Percentiles rank a stretch among this genome's conserved stretches.
Conservation (phyloP, 1,139 yeast species). For the Blastobotrys ciferrii region DNA sequence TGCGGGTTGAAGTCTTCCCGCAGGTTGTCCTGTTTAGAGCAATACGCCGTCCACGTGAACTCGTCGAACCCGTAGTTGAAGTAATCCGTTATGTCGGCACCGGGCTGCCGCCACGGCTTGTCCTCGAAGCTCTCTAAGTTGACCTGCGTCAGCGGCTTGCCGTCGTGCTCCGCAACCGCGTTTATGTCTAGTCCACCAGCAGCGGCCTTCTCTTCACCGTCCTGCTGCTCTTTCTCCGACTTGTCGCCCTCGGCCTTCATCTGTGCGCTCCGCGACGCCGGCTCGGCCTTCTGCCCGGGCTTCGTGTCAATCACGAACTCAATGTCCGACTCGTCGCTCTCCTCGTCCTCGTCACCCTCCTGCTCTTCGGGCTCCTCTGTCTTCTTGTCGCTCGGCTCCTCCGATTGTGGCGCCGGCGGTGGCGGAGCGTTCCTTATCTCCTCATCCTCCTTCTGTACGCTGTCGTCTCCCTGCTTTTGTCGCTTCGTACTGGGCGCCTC, state of each 20-base stretch:
- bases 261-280: conserved; percentile 32
- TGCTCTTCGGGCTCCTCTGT: conserved; percentile 26
- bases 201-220: conserved; percentile 17
- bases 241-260: conserved; percentile 26
- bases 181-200: conserved; percentile 63
- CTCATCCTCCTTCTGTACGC: conserved; percentile 13
- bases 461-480: conserved; percentile 26
- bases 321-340: conserved; percentile 48
- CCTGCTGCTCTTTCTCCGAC: conserved; percentile 16
- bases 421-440: conserved; percentile 7
- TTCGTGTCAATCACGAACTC: conserved; percentile 60
- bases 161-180: conserved; percentile 76
- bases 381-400: conserved; percentile 10
- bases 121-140: conserved; percentile 80
- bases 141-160: conserved; percentile 79
- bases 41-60: conserved; percentile 91
- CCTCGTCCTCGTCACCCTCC: conserved; percentile 35
- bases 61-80: conserved; percentile 97
- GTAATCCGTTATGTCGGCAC: conserved; percentile 90
- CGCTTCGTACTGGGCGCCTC: conserved; percentile 50
- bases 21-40: conserved; percentile 80
- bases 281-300: conserved; percentile 37
- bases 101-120: conserved; percentile 98
- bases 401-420: conserved; percentile 5
- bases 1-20: conserved; percentile 73